Evolutionary conservation across 2,329 filamentous ascomycete genomes (phyloP).

Genomic region (Diplocarpon mali): DNA sequence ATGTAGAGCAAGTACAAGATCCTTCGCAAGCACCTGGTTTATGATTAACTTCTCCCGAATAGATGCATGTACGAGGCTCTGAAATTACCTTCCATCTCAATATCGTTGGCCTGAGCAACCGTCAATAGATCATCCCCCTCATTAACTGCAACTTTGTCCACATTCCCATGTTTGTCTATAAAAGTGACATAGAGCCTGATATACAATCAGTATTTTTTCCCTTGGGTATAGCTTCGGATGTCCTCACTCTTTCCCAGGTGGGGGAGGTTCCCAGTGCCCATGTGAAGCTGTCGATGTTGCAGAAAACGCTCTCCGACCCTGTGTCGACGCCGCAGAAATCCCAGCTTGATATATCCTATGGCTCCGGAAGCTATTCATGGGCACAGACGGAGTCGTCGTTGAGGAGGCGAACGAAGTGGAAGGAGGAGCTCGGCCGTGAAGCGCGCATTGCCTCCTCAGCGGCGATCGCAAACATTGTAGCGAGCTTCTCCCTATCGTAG

Average conservation of each 20-base stretch:
- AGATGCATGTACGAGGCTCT: neutral
- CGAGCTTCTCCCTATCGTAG: constrained; percentile 6
- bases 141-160: constrained; percentile 66
- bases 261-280: constrained; percentile 73
- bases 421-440: constrained; percentile 5
- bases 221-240: neutral
- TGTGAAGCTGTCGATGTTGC: constrained; percentile 51
- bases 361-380: neutral
- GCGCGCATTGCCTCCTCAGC: constrained; percentile 5
- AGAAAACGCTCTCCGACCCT: constrained; percentile 43
- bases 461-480: constrained; percentile 9
- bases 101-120: constrained; percentile 85
- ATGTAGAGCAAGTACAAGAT: constrained; percentile 65
- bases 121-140: constrained; percentile 90
- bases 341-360: neutral
- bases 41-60: constrained; percentile 2
- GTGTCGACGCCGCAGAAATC: neutral
- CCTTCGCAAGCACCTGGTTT: constrained; percentile 71
- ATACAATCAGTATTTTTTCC: constrained; percentile 4
- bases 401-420: neutral
- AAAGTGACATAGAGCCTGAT: constrained; percentile 77
- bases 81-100: constrained; percentile 84
- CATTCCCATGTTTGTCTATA: constrained; percentile 76
- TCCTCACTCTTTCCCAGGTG: constrained; percentile 80
- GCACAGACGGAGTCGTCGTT: neutral